A percentile compares a stretch with the other conserved stretches of the same genome.
Conservation (phyloP, 176 grass and related monocot genomes). For the Oryza longistaminata region DNA sequence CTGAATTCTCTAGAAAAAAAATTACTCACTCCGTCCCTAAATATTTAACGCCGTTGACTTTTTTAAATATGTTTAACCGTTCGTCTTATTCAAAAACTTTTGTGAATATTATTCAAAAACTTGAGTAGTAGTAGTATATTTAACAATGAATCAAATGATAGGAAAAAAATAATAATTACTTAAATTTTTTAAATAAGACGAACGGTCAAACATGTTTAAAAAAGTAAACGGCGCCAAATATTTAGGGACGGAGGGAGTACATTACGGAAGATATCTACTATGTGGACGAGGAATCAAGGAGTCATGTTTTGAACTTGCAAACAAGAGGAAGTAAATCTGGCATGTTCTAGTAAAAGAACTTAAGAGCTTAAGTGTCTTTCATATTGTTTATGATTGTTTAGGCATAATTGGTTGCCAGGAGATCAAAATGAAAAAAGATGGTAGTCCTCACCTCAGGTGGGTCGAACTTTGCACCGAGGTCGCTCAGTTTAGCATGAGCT, state of each 20-base stretch:
- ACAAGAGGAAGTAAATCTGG: neutral
- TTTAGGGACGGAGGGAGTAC: neutral
- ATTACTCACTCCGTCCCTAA: too few relatives aligned
- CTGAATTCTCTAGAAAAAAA: neutral
- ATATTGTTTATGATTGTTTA: neutral
- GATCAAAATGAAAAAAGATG: neutral
- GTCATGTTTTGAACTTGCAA: neutral
- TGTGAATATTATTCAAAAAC: too few relatives aligned
- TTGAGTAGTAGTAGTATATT: too few relatives aligned
- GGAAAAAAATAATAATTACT: too few relatives aligned
- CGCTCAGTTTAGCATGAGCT: slow-evolving; percentile 95
- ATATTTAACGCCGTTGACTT: too few relatives aligned
- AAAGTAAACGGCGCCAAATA: too few relatives aligned
- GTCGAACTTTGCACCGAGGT: slow-evolving; percentile 86
- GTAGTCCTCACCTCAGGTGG: slow-evolving; percentile 67
- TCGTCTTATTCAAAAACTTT: too few relatives aligned
- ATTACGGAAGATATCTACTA: neutral
- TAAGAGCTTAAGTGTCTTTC: neutral
- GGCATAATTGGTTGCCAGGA: neutral
- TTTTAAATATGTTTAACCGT: too few relatives aligned
- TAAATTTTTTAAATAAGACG: too few relatives aligned
- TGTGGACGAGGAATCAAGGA: neutral
- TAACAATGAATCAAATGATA: too few relatives aligned
- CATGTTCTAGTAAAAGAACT: neutral
- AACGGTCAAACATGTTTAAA: too few relatives aligned